Percentiles rank a stretch among this genome's conserved stretches.
Conservation (phyloP, 352 stramenopile species). For the Salisapilia sapeloensis region DNA sequence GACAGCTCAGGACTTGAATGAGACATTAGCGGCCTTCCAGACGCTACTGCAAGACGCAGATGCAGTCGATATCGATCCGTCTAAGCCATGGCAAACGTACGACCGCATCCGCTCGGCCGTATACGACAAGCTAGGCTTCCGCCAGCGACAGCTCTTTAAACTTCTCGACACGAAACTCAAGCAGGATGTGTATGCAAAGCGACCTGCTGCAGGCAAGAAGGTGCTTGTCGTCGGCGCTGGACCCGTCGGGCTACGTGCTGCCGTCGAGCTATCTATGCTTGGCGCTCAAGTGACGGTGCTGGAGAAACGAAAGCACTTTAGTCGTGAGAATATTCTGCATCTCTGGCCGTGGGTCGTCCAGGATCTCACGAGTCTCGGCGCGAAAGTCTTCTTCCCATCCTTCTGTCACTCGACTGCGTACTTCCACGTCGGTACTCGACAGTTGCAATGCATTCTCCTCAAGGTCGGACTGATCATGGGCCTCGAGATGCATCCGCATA, state of each 20-base stretch:
- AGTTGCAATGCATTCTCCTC: conserved; percentile 70
- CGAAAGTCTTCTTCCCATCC: conserved; percentile 68
- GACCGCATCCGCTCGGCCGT: conserved; percentile 41
- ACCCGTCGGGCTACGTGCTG: conserved; percentile 50
- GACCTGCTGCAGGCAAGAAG: conserved; percentile 42
- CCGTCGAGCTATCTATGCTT: conserved; percentile 52
- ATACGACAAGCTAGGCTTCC: conserved; percentile 42
- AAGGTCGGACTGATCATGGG: conserved; percentile 63
- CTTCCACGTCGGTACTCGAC: conserved; percentile 74
- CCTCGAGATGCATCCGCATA: conserved; percentile 45
- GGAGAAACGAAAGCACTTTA: conserved; percentile 73
- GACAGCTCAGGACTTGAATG: conserved; percentile 34
- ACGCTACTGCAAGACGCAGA: conserved; percentile 32
- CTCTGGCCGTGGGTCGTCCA: conserved; percentile 75
- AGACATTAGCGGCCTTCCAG: conserved; percentile 34
- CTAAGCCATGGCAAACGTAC: conserved; percentile 40
- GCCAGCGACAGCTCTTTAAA: conserved; percentile 64
- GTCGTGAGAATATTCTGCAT: conserved; percentile 69
- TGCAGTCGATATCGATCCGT: conserved; percentile 24
- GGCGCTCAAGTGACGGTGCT: conserved; percentile 56
- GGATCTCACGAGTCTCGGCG: conserved; percentile 56
- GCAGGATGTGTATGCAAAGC: conserved; percentile 28
- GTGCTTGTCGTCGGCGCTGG: conserved; percentile 64
- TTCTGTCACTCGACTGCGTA: conserved; percentile 72
- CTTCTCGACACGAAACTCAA: conserved; percentile 37